Percentiles rank a stretch among this genome's conserved stretches.
Conservation (phyloP, 768 basidiomycete genomes). For the Pholiota conissans region DNA sequence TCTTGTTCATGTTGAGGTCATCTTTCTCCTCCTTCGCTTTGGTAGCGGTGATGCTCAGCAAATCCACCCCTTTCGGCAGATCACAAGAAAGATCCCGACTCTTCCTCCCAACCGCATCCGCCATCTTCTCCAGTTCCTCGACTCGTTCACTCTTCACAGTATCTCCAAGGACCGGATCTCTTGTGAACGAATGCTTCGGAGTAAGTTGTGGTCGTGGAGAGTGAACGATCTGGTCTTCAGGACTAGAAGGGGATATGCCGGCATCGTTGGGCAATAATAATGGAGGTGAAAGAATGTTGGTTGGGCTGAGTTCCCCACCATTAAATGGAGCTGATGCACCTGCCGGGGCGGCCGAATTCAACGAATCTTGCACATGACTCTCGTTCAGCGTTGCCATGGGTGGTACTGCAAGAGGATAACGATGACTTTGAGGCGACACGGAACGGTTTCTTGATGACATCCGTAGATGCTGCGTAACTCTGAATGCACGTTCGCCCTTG, state of each 20-base stretch:
- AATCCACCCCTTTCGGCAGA: conserved; percentile 27
- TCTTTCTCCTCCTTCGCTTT: conserved; percentile 19
- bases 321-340: conserved; percentile 6
- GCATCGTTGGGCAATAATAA: conserved; percentile 19
- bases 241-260: conserved; percentile 19
- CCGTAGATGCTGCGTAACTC: conserved; percentile 60
- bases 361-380: background rate
- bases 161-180: conserved; percentile 36
- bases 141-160: conserved; percentile 59
- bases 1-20: conserved; percentile 45
- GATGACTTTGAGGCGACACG: conserved; percentile 61
- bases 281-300: conserved; percentile 17
- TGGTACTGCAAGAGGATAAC: conserved; percentile 41
- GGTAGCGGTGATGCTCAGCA: conserved; percentile 2
- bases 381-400: conserved; percentile 11
- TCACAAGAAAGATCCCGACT: conserved; percentile 38
- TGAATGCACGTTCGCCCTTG: conserved; percentile 59
- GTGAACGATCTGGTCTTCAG: conserved; percentile 40
- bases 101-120: conserved; percentile 49
- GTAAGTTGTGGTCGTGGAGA: conserved; percentile 73
- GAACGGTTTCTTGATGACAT: conserved; percentile 57
- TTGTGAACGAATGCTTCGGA: conserved; percentile 57
- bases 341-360: conserved; percentile 1
- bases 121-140: conserved; percentile 71
- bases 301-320: background rate